phyloP scores from a whole-genome alignment of 2,329 filamentous ascomycete species.

The Aspergillus puulaauensis region DNA sequence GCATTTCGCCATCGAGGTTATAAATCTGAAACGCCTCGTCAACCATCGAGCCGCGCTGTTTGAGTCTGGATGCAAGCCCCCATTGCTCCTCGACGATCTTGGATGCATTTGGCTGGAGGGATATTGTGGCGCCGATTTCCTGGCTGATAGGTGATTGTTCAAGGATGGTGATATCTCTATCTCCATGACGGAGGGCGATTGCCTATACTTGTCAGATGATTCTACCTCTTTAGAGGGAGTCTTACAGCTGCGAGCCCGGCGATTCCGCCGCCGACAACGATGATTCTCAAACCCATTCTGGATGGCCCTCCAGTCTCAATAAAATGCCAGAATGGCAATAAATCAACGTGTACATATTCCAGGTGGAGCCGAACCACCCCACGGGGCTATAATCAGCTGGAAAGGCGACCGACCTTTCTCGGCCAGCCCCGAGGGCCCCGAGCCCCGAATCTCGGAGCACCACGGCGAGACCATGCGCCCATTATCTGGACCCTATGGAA shows the following conservation, averaged over 20 bases:
- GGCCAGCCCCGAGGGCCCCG: background rate
- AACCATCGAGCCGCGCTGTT: slow-evolving; percentile 13
- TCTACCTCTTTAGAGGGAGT: background rate
- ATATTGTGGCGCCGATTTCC: slow-evolving; percentile 53
- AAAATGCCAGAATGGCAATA: too few species aligned
- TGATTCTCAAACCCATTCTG: slow-evolving; percentile 29
- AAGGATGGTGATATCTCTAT: slow-evolving; percentile 21
- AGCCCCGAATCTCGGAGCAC: background rate
- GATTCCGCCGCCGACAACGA: slow-evolving; percentile 51
- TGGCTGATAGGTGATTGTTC: slow-evolving; percentile 28
- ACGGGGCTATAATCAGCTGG: too few species aligned
- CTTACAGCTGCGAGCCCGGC: slow-evolving; percentile 30
- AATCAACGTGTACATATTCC: too few species aligned
- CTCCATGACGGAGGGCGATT: slow-evolving; percentile 25
- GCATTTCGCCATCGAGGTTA: slow-evolving; percentile 21
- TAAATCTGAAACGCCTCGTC: slow-evolving; percentile 28
- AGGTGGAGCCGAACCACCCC: background rate
- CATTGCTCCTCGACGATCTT: slow-evolving; percentile 11
- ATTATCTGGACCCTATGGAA: too few species aligned
- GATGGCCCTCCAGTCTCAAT: background rate
- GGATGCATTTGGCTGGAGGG: slow-evolving; percentile 39
- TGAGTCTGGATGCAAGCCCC: slow-evolving; percentile 3
- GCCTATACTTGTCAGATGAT: slow-evolving; percentile 9
- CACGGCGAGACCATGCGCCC: too few species aligned
- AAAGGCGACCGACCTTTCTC: too few species aligned